Evolutionary conservation across 768 basidiomycete genomes (phyloP).

Genomic region (Cyclocybe aegerita): DNA sequence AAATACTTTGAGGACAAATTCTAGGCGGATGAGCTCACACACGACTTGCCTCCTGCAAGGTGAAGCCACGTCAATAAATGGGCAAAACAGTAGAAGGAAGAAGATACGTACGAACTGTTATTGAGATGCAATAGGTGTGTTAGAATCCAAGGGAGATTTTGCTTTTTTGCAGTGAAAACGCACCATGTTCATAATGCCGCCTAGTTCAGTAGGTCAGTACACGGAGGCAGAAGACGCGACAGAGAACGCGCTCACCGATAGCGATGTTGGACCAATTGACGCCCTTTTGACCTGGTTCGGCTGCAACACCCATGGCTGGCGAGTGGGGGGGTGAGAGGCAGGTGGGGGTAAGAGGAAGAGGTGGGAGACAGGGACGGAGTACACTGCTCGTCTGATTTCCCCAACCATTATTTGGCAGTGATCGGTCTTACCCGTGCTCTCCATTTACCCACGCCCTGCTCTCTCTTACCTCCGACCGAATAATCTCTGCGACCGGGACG

Average conservation of each 20-base stretch:
- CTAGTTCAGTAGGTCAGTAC: conserved; percentile 38
- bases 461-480: conserved; percentile 4
- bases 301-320: conserved; percentile 71
- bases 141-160: neutral
- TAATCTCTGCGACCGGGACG: neutral
- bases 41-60: conserved; percentile 67
- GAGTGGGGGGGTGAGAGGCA: conserved; percentile 19
- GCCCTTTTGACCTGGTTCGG: conserved; percentile 89
- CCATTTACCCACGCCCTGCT: conserved; percentile 2
- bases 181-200: conserved; percentile 99
- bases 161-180: conserved; percentile 14
- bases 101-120: conserved; percentile 51
- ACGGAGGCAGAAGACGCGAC: conserved; percentile 10
- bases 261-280: conserved; percentile 95
- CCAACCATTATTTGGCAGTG: conserved; percentile 28
- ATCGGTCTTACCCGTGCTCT: conserved; percentile 34
- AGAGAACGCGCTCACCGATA: conserved; percentile 61
- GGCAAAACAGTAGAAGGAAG: neutral
- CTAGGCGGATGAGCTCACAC: conserved; percentile 7
- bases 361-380: conserved; percentile 16
- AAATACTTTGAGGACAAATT: conserved; percentile 6
- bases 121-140: conserved; percentile 3
- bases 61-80: conserved; percentile 16
- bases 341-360: conserved; percentile 19
- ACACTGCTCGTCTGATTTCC: conserved; percentile 19